A percentile compares a stretch with the other conserved stretches of the same genome.
Evolutionary conservation across 306 rosid species (phyloP).

Genomic region (Cicer pinnatifidum): DNA sequence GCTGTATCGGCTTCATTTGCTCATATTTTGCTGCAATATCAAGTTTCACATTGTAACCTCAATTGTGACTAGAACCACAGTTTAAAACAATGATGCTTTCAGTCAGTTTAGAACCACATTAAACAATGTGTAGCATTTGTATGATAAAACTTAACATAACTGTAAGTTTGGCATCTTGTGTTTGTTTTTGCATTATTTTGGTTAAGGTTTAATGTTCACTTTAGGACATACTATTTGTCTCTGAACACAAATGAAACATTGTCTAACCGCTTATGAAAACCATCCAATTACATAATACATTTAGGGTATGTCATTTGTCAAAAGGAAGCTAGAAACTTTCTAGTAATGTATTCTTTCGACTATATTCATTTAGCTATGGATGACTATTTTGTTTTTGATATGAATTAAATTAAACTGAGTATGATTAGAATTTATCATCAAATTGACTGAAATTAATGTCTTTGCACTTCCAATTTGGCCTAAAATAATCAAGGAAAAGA

Average conservation of each 20-base stretch:
- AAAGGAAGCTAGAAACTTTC: too few species aligned
- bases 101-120: too few species aligned
- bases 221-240: neutral
- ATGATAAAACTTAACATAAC: conserved; percentile 5
- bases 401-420: too few species aligned
- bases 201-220: conserved; percentile 31
- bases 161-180: conserved; percentile 36
- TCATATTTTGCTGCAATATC: too few species aligned
- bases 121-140: neutral
- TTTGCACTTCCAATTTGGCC: neutral
- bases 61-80: too few species aligned
- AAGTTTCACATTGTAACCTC: too few species aligned
- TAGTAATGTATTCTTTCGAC: too few species aligned
- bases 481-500: too few species aligned
- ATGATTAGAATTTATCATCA: neutral
- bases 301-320: neutral
- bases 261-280: conserved; percentile 24
- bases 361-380: too few species aligned
- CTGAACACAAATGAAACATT: conserved; percentile 17
- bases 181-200: conserved; percentile 41
- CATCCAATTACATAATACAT: neutral
- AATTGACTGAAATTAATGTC: conserved; percentile 5
- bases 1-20: too few species aligned
- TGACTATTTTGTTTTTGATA: too few species aligned
- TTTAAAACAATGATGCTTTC: too few species aligned